Evolutionary conservation across 139 green algal species (phyloP).

Genomic region (Tetraselmis chui): DNA sequence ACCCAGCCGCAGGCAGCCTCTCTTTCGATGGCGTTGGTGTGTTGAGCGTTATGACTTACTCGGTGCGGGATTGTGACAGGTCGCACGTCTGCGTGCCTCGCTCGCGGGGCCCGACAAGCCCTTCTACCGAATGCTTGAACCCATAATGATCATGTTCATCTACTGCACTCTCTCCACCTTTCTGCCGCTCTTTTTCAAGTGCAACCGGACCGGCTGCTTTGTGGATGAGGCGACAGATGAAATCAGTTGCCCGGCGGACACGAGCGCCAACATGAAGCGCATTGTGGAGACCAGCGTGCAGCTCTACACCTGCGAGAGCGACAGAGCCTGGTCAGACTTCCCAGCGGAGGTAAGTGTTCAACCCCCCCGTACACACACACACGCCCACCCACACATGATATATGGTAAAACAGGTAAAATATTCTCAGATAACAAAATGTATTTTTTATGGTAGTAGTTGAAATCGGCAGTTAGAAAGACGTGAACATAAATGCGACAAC

Average conservation of each 20-base stretch:
- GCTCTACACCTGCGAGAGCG: slow-evolving; percentile 57
- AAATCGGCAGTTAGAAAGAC: too few species aligned
- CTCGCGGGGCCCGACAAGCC: not conserved
- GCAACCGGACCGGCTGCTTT: slow-evolving; percentile 51
- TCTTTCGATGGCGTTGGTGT: too few species aligned
- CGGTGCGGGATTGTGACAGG: too few species aligned
- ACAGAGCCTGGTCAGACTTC: not conserved
- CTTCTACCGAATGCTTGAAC: slow-evolving; percentile 52
- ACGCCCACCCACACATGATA: too few species aligned
- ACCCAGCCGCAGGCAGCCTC: slow-evolving; percentile 17
- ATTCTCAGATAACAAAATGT: too few species aligned
- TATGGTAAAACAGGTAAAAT: too few species aligned
- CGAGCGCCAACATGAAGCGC: slow-evolving; percentile 17
- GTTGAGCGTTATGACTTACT: too few species aligned
- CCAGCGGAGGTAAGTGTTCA: not conserved
- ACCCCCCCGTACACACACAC: not conserved
- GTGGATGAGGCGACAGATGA: slow-evolving; percentile 5
- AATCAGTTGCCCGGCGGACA: not conserved
- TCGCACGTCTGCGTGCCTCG: not conserved
- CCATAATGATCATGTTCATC: slow-evolving; percentile 58
- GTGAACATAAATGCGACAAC: too few species aligned
- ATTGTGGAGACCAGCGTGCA: slow-evolving; percentile 53
- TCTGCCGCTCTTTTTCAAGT: slow-evolving; percentile 76
- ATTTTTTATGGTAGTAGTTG: too few species aligned
- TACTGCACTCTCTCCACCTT: slow-evolving; percentile 73